Conservation (phyloP, 2,329 filamentous ascomycete genomes). For the Alternaria postmessia region DNA sequence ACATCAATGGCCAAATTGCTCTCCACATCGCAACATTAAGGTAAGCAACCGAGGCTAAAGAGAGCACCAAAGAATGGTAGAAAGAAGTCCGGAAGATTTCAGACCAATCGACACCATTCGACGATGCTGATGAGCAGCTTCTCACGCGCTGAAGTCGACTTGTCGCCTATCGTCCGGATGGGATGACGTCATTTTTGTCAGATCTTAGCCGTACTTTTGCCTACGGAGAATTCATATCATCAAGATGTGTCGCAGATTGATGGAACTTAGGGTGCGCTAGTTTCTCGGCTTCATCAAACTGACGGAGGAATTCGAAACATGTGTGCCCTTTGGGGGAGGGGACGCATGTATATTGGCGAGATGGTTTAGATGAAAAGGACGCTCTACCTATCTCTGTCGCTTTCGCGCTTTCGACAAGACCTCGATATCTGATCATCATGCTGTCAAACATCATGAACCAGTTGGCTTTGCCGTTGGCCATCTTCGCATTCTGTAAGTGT, state of each 20-base stretch:
- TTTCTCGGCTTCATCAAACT: constrained; percentile 9
- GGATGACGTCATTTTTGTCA: background rate
- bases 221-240: background rate
- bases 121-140: background rate
- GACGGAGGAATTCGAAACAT: constrained; percentile 4
- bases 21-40: constrained; percentile 5
- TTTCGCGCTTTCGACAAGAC: background rate
- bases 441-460: constrained; percentile 7
- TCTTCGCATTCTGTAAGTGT: constrained; percentile 8
- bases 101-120: background rate
- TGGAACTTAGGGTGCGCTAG: background rate
- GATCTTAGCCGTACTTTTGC: constrained; percentile 3
- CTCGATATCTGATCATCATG: background rate
- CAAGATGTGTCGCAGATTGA: constrained; percentile 7
- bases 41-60: constrained; percentile 6
- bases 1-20: constrained; percentile 7
- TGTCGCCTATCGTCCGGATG: background rate
- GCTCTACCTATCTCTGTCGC: background rate
- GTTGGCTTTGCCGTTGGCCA: constrained; percentile 7
- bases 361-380: background rate
- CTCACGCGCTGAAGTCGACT: background rate
- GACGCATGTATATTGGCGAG: background rate
- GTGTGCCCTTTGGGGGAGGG: background rate
- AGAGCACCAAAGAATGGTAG: background rate
- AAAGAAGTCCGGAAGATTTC: background rate